phyloP scores from a whole-genome alignment of 495 filamentous ascomycete species.

The Xylaria acuta region DNA sequence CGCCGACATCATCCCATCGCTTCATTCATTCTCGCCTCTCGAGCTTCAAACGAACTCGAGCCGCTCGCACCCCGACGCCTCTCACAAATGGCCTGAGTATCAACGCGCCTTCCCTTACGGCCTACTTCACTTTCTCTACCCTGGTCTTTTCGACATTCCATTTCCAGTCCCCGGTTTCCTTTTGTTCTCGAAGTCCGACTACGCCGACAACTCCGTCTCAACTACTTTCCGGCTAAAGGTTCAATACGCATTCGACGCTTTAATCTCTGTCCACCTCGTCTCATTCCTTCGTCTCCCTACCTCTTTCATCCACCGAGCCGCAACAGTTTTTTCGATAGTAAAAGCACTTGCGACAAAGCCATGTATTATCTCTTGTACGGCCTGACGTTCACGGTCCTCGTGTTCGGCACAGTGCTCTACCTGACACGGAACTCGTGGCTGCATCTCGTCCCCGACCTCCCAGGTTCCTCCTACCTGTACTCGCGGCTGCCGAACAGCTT shows the following conservation, averaged over 20 bases:
- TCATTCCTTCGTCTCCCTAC: neutral
- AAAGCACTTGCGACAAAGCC: slow-evolving; percentile 25
- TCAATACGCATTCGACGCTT: neutral
- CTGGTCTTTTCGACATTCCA: neutral
- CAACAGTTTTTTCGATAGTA: slow-evolving; percentile 1
- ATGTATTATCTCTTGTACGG: slow-evolving; percentile 90
- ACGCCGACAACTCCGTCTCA: slow-evolving; percentile 1
- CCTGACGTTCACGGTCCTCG: slow-evolving; percentile 66
- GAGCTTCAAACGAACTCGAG: slow-evolving; percentile 3
- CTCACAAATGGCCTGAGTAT: slow-evolving; percentile 22
- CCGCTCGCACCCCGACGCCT: neutral
- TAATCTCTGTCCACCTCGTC: neutral
- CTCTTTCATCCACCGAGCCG: neutral
- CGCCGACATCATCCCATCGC: slow-evolving; percentile 4
- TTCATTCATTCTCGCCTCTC: neutral
- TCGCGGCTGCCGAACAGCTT: slow-evolving; percentile 76
- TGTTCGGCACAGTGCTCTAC: slow-evolving; percentile 70
- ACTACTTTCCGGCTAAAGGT: neutral
- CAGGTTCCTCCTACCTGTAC: slow-evolving; percentile 71
- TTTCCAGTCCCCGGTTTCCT: slow-evolving; percentile 19
- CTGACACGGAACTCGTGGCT: slow-evolving; percentile 81
- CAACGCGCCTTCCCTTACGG: slow-evolving; percentile 1
- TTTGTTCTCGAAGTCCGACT: neutral
- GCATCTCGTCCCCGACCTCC: slow-evolving; percentile 62
- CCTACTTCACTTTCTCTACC: slow-evolving; percentile 16